Percentiles rank a stretch among this genome's conserved stretches.
These are phyloP conservation scores for Epichloe uncinata DNA, from an alignment of 2,329 filamentous ascomycete genomes.

Conservation along the genomic window DNA sequence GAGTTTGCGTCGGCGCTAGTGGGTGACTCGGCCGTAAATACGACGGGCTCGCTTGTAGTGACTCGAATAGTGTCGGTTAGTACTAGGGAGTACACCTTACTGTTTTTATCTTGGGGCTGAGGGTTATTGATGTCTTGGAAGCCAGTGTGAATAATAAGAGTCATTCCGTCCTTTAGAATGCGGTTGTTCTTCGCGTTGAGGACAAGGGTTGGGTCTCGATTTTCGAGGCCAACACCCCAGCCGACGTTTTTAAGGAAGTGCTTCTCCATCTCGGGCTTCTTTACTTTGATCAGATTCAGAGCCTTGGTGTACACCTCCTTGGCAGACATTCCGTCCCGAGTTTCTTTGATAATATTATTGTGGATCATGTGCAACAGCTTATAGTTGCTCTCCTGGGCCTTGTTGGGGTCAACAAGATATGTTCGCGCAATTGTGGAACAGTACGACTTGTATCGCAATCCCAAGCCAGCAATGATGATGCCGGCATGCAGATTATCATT, in stretches of 20 bases:
- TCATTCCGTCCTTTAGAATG: conserved; percentile 91
- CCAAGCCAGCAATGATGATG: conserved; percentile 85
- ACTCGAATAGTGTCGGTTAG: conserved; percentile 91
- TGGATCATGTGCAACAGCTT: conserved; percentile 76
- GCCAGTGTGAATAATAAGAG: conserved; percentile 77
- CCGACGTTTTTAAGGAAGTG: conserved; percentile 90
- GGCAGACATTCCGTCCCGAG: conserved; percentile 70
- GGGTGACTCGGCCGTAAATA: conserved; percentile 89
- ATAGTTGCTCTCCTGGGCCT: conserved; percentile 88
- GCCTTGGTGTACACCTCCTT: conserved; percentile 93
- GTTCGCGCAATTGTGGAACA: conserved; percentile 85
- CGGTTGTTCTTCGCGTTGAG: conserved; percentile 79
- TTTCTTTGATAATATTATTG: conserved; percentile 78
- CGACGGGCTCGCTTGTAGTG: conserved; percentile 59
- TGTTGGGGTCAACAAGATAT: conserved; percentile 94
- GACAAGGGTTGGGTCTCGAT: conserved; percentile 67
- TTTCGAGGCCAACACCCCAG: conserved; percentile 85
- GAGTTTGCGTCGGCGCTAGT: conserved; percentile 88
- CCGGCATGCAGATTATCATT: conserved; percentile 76
- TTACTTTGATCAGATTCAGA: conserved; percentile 62
- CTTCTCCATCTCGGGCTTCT: conserved; percentile 91
- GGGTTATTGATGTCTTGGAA: conserved; percentile 83
- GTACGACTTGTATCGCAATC: conserved; percentile 91
- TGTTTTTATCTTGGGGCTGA: conserved; percentile 77
- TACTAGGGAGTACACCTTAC: conserved; percentile 78